phyloP scores from a whole-genome alignment of 768 basidiomycete species.

The Pluteus cervinus region DNA sequence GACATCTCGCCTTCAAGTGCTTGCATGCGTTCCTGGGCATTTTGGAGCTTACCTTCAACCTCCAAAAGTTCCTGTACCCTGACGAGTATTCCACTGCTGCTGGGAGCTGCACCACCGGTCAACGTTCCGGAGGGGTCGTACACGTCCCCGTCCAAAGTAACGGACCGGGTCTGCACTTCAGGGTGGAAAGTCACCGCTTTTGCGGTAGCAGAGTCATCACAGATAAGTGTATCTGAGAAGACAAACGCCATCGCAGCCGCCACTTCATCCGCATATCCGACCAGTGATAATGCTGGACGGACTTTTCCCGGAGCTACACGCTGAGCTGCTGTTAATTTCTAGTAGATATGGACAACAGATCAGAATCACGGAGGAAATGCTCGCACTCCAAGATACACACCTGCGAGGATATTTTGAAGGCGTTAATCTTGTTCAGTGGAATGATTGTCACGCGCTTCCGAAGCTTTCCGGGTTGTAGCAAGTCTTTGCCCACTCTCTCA shows the following conservation, averaged over 20 bases:
- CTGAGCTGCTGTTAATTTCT: constrained; percentile 77
- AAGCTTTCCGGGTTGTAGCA: constrained; percentile 68
- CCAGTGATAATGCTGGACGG: constrained; percentile 80
- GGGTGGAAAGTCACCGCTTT: constrained; percentile 80
- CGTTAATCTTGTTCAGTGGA: constrained; percentile 86
- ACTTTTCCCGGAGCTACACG: constrained; percentile 76
- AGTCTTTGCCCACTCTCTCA: constrained; percentile 80
- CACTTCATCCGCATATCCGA: constrained; percentile 78
- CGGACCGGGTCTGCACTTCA: constrained; percentile 67
- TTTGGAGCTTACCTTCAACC: constrained; percentile 52
- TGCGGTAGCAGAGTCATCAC: constrained; percentile 82
- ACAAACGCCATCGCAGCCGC: constrained; percentile 88
- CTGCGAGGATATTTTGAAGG: constrained; percentile 35
- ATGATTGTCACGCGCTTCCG: constrained; percentile 91
- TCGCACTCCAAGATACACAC: constrained; percentile 30
- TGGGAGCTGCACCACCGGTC: constrained; percentile 85
- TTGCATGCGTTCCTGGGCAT: constrained; percentile 40
- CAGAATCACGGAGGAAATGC: background rate
- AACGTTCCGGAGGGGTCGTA: constrained; percentile 96
- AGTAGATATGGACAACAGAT: background rate
- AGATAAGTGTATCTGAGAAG: constrained; percentile 90
- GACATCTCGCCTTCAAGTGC: constrained; percentile 55
- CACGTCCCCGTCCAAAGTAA: constrained; percentile 91
- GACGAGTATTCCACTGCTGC: constrained; percentile 64
- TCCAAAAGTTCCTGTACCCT: constrained; percentile 79